A percentile compares a stretch with the other conserved stretches of the same genome.
phyloP scores from a whole-genome alignment of 805 yeast genomes.

The Scheffersomyces spartinae region DNA sequence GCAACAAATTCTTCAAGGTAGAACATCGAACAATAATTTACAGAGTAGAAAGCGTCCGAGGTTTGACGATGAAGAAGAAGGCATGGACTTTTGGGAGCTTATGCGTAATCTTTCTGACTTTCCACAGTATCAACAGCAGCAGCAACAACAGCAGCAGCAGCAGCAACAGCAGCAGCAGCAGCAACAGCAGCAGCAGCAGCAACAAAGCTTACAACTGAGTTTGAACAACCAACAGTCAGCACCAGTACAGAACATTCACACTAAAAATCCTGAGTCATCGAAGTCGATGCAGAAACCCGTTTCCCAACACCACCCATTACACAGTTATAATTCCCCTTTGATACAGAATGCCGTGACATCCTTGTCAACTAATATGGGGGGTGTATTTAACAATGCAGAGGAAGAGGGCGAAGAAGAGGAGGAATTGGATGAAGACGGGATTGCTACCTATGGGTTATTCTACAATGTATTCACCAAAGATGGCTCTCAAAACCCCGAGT shows the following conservation, averaged over 20 bases:
- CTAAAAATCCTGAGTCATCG: no score
- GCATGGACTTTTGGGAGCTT: slow-evolving; percentile 61
- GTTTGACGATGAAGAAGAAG: slow-evolving; percentile 45
- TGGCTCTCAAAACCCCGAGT: slow-evolving; percentile 14
- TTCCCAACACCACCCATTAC: slow-evolving; percentile 45
- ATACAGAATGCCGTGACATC: no score
- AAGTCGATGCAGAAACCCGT: slow-evolving; percentile 27
- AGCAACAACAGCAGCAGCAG: slow-evolving; percentile 3
- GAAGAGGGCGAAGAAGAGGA: slow-evolving; percentile 8
- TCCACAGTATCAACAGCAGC: slow-evolving; percentile 7
- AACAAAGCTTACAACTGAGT: slow-evolving; percentile 6
- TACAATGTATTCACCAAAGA: slow-evolving; percentile 25
- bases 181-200: slow-evolving; percentile 1
- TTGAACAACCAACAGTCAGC: slow-evolving; percentile 1
- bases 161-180: slow-evolving; percentile 2
- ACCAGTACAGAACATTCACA: slow-evolving; percentile 1
- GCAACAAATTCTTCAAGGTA: background rate
- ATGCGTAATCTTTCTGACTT: slow-evolving; percentile 44
- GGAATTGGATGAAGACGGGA: slow-evolving; percentile 22
- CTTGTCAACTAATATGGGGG: no score
- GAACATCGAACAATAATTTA: background rate
- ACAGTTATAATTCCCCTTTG: no score
- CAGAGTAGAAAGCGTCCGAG: slow-evolving; percentile 2
- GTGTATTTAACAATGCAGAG: no score
- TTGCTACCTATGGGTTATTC: slow-evolving; percentile 26